Evolutionary conservation across 108 stramenopile species (phyloP).

Genomic region (Nannochloropsis salina): DNA sequence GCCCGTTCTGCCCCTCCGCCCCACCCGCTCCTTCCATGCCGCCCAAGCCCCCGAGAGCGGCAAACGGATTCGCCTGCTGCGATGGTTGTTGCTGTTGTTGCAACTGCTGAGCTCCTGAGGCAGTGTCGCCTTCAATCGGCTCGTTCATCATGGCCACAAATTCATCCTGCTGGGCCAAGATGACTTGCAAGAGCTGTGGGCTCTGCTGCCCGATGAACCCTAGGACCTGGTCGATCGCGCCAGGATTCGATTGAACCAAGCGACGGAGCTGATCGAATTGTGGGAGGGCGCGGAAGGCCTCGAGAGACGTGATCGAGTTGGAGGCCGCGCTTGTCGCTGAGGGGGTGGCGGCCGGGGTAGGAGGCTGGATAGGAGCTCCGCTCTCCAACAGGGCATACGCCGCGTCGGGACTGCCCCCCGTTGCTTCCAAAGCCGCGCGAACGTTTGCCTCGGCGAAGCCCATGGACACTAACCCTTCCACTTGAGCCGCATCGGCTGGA

Average conservation of each 20-base stretch:
- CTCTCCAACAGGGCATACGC: constrained; percentile 12
- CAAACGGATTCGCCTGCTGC: neutral
- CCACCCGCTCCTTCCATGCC: neutral
- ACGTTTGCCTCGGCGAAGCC: neutral
- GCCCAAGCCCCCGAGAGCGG: neutral
- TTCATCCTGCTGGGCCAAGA: neutral
- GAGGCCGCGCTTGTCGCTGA: neutral
- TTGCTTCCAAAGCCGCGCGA: constrained; percentile 10
- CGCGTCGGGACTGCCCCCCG: constrained; percentile 2
- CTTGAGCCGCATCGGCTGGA: neutral
- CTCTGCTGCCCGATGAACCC: constrained; percentile 24
- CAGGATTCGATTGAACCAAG: constrained; percentile 2
- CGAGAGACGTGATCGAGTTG: neutral
- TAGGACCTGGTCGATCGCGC: constrained; percentile 10
- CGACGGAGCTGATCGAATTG: constrained; percentile 19
- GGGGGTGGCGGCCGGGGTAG: neutral
- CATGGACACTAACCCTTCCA: neutral
- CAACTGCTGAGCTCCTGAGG: neutral
- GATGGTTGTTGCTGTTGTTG: no score
- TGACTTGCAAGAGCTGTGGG: constrained; percentile 21
- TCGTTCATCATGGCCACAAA: constrained; percentile 25
- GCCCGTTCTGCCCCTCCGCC: neutral
- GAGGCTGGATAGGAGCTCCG: neutral
- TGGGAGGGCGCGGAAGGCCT: neutral
- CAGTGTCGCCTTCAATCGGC: neutral